Evolutionary conservation across 345 rosid genomes (phyloP).

Genomic region (Turnera subulata): DNA sequence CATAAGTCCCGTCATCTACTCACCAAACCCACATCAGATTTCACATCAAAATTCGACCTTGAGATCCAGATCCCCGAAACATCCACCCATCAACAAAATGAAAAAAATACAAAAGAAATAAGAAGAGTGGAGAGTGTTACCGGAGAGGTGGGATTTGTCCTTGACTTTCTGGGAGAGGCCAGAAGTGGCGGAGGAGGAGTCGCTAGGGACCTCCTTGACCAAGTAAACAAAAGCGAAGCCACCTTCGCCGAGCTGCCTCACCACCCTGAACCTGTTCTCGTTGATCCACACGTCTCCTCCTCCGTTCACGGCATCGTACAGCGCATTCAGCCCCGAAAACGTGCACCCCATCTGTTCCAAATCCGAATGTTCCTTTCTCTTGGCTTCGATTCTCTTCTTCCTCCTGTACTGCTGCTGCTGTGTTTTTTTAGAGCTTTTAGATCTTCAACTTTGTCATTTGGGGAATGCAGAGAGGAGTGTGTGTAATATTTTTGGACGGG

Average conservation of each 20-base stretch:
- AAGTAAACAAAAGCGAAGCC: slow-evolving; percentile 85
- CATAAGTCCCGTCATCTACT: slow-evolving; percentile 88
- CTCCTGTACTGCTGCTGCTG: no score
- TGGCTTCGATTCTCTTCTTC: no score
- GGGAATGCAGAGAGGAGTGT: no score
- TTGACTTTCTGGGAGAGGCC: slow-evolving; percentile 85
- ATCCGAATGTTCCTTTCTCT: no score
- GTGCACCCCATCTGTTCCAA: slow-evolving; percentile 72
- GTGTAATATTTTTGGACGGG: no score
- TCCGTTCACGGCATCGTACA: slow-evolving; percentile 86
- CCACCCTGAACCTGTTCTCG: slow-evolving; percentile 79
- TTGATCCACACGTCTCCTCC: slow-evolving; percentile 99
- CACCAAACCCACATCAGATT: neutral
- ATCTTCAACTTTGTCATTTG: no score
- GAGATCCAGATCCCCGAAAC: neutral
- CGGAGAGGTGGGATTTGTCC: slow-evolving; percentile 86
- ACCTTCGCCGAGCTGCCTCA: slow-evolving; percentile 97
- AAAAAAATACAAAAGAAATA: neutral
- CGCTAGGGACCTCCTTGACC: slow-evolving; percentile 69
- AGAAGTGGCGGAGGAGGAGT: slow-evolving; percentile 45
- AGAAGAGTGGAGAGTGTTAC: slow-evolving; percentile 26
- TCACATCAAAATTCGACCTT: no score
- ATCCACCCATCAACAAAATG: neutral
- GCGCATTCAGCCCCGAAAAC: slow-evolving; percentile 86
- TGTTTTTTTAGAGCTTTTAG: no score